Evolutionary conservation across 495 filamentous ascomycete genomes (phyloP), one percentile per base, ranked within the genome.

Genomic region (Neurospora sp.): DNA sequence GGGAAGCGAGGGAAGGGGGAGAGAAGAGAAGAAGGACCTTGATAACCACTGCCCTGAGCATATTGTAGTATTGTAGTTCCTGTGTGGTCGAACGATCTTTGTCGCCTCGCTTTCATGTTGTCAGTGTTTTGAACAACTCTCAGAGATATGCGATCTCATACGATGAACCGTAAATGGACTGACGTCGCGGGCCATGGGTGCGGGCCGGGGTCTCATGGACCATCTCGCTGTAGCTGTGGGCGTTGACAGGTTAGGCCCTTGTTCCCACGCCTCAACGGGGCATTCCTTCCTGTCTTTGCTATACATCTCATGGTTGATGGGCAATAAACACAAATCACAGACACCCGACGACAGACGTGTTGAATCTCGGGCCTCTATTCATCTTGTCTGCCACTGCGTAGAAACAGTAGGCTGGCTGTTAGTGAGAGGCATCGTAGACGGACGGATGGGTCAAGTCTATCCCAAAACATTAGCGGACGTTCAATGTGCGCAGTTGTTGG

Each of bases 391-490:
- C 16, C 54, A 62, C 23, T 62, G 54, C 54, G 54, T 62, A 16
- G 5, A 31, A 12, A 62, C 5, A 16, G 12, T 18, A 16, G 54
- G 12, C 27, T 16, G 27, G 54, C 54, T 35, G 54, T 62, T 62
- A 31, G 12, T 18, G 54, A 16, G 27, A 35, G 23, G 48, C 20
- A 62, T 62, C 23, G 48, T 62, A 14, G 0, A 90, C 96, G 84
- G 75, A 83, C 0, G 86, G 85, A 1, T 96, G 90, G 85, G 80
- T 92, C 35, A 93, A 97, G 79, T 98, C 97, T 73, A 90, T 91
- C 1, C 94, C 20, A 62, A 62, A 35, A 62, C 27, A 62, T 62
- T 0, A 23, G 46, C 46, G 10, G 20, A 11, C 11, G 46, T 27
- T 9, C 27, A 62, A 31, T 12, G 54, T 62, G 23, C 27, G 4